phyloP scores from a whole-genome alignment of 2,329 filamentous ascomycete genomes.

The Fusarium sp. region DNA sequence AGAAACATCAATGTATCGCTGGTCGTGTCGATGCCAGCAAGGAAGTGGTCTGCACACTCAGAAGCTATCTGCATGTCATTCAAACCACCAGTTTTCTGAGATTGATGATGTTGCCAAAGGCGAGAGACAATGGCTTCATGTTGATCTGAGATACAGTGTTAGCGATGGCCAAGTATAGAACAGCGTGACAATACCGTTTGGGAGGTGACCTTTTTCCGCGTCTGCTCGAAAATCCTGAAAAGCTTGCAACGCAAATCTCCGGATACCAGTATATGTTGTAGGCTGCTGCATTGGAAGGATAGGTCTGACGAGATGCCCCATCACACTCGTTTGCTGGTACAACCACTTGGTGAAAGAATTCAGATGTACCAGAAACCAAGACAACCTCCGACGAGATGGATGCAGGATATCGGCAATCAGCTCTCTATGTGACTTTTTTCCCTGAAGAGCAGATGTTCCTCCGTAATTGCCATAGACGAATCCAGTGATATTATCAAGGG shows the following conservation, averaged over 20 bases:
- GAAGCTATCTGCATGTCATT: slow-evolving; percentile 61
- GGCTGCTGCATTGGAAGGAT: slow-evolving; percentile 37
- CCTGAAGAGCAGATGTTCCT: slow-evolving; percentile 23
- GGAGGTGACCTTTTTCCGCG: not conserved
- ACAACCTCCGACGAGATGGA: slow-evolving; percentile 30
- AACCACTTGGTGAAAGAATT: slow-evolving; percentile 27
- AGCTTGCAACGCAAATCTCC: slow-evolving; percentile 20
- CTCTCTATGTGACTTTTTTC: slow-evolving; percentile 14
- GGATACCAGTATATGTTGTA: slow-evolving; percentile 33
- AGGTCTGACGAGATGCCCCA: slow-evolving; percentile 1
- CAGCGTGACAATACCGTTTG: not conserved
- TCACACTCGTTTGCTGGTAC: slow-evolving; percentile 16
- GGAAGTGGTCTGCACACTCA: slow-evolving; percentile 64
- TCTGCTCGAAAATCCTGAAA: slow-evolving; percentile 25
- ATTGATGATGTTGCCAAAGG: slow-evolving; percentile 51
- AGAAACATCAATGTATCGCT: slow-evolving; percentile 63
- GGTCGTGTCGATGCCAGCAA: slow-evolving; percentile 65
- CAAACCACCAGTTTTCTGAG: slow-evolving; percentile 45
- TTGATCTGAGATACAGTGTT: not conserved
- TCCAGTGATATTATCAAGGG: slow-evolving; percentile 27
- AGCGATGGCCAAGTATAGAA: not conserved
- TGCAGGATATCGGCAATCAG: slow-evolving; percentile 35
- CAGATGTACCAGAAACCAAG: slow-evolving; percentile 30
- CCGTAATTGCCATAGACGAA: slow-evolving; percentile 36
- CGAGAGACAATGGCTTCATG: slow-evolving; percentile 52